These are phyloP conservation scores for Raphanus raphanistrum DNA, from an alignment of 345 rosid genomes.

Conservation along the genomic window DNA sequence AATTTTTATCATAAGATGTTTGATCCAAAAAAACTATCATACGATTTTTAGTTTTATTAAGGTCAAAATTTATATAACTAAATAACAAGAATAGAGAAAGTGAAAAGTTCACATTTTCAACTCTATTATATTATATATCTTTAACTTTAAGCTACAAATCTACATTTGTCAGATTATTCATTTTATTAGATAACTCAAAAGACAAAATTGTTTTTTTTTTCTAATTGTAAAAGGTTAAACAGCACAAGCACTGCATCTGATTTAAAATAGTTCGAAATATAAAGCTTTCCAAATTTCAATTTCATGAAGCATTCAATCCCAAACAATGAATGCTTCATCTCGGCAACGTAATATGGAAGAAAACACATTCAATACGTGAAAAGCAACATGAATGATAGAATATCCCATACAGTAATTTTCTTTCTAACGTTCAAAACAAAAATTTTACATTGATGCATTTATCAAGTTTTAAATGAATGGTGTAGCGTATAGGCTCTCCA, in stretches of 20 bases:
- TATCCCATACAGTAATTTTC: neutral
- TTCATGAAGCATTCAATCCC: constrained; percentile 21
- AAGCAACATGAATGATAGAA: neutral
- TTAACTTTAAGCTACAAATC: neutral
- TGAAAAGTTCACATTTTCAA: neutral
- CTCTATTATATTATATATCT: neutral
- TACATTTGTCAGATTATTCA: neutral
- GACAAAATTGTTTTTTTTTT: neutral
- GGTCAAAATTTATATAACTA: neutral
- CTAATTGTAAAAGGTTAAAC: neutral
- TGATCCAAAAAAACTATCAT: neutral
- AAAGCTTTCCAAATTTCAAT: neutral
- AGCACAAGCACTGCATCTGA: neutral
- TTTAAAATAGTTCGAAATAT: constrained; percentile 23
- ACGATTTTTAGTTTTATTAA: neutral
- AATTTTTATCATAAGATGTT: neutral
- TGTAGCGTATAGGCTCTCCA: constrained; percentile 5
- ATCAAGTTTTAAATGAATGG: constrained; percentile 5
- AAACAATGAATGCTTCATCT: constrained; percentile 10
- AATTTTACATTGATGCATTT: neutral
- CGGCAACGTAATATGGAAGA: neutral
- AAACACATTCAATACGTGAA: constrained; percentile 13
- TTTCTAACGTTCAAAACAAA: neutral
- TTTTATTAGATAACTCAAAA: neutral
- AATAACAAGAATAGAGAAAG: neutral